Evolutionary conservation across 2,329 filamentous ascomycete genomes (phyloP).

Genomic region (Orbilia ellipsospora): DNA sequence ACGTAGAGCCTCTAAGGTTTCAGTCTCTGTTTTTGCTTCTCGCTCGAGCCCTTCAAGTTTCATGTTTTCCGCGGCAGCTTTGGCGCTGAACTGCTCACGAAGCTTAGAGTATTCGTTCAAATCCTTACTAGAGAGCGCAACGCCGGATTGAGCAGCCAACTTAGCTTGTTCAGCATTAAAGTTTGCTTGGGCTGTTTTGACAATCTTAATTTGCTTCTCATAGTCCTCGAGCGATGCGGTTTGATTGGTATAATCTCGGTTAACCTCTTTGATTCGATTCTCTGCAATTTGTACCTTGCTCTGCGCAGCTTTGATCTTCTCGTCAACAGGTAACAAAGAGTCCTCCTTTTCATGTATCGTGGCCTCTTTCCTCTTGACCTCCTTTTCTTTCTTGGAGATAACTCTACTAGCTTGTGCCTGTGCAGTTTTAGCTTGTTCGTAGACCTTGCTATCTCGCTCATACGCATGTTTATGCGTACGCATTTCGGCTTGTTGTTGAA

Average conservation of each 20-base stretch:
- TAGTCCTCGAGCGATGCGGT: conserved; percentile 75
- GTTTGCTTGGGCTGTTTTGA: conserved; percentile 88
- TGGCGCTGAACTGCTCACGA: conserved; percentile 83
- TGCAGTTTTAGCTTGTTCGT: conserved; percentile 83
- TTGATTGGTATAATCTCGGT: conserved; percentile 80
- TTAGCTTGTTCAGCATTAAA: conserved; percentile 91
- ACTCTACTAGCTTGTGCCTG: conserved; percentile 80
- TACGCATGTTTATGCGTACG: conserved; percentile 91
- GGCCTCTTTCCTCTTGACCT: conserved; percentile 85
- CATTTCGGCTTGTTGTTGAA: conserved; percentile 91
- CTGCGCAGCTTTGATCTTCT: conserved; percentile 85
- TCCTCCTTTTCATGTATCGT: conserved; percentile 88
- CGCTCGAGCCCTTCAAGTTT: conserved; percentile 87
- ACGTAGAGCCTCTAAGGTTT: conserved; percentile 87
- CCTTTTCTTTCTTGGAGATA: conserved; percentile 82
- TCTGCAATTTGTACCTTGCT: conserved; percentile 76
- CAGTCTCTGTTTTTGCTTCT: conserved; percentile 89
- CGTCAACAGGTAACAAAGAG: conserved; percentile 85
- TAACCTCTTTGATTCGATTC: conserved; percentile 75
- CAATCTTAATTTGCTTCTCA: conserved; percentile 80
- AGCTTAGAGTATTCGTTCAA: conserved; percentile 89
- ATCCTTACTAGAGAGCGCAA: conserved; percentile 84
- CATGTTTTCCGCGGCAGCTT: conserved; percentile 81
- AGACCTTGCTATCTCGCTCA: conserved; percentile 69
- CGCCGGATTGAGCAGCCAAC: conserved; percentile 84